Percentiles rank a stretch among this genome's conserved stretches.
These are phyloP conservation scores for Rauvolfia tetraphylla DNA, from an alignment of 257 asterid genomes.

Conservation along the genomic window DNA sequence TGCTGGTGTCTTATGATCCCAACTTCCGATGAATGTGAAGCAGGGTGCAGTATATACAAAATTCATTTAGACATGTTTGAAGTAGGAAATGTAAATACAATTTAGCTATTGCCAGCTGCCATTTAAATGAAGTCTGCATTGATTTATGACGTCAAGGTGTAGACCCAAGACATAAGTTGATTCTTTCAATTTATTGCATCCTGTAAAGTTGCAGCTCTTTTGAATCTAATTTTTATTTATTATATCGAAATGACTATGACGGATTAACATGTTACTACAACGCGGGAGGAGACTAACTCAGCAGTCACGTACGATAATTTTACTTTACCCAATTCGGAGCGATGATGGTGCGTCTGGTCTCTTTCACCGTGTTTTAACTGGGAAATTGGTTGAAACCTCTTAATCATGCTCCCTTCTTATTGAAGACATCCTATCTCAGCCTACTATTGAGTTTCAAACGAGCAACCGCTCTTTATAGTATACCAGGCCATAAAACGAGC, in stretches of 20 bases:
- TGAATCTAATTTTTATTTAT: background rate
- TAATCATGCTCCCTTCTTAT: no score
- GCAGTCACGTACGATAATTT: no score
- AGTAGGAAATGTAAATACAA: conserved; percentile 27
- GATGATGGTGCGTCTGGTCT: background rate
- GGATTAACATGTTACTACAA: no score
- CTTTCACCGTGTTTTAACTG: no score
- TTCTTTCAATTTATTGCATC: background rate
- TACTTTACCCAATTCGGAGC: no score
- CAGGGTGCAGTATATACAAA: background rate
- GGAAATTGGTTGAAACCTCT: background rate
- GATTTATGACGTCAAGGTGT: background rate
- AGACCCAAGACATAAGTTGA: conserved; percentile 2
- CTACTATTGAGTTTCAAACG: no score
- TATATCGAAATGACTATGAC: background rate
- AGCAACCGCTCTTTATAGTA: no score
- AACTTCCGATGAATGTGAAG: conserved; percentile 32
- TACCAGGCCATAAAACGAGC: no score
- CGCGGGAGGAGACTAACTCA: no score
- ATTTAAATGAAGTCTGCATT: conserved; percentile 4
- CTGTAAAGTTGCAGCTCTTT: background rate
- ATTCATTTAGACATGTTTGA: conserved; percentile 14
- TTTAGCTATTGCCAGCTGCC: conserved; percentile 17
- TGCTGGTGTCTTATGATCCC: conserved; percentile 50
- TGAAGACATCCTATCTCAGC: no score